Conservation (phyloP, 2,329 filamentous ascomycete genomes). For the Byssoonygena ceratinophila region DNA sequence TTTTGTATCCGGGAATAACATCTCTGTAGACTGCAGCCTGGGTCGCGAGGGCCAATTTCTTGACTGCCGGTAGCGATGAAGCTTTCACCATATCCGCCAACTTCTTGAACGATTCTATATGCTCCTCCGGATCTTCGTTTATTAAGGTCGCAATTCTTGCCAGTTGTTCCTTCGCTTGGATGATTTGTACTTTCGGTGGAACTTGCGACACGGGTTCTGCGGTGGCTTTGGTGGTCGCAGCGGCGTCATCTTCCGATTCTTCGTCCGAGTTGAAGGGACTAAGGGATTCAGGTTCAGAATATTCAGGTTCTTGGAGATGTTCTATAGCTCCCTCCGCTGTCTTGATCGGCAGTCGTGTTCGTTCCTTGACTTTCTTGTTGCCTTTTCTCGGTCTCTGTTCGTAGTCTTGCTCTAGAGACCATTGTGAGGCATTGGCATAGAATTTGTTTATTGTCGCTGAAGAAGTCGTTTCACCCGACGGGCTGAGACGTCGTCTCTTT, state of each 20-base stretch:
- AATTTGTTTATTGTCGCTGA: constrained; percentile 43
- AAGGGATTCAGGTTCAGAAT: constrained; percentile 47
- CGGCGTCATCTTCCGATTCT: constrained; percentile 45
- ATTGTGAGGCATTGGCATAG: constrained; percentile 64
- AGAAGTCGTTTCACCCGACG: constrained; percentile 29
- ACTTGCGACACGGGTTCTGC: constrained; percentile 51
- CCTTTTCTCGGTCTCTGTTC: constrained; percentile 68
- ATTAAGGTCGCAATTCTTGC: constrained; percentile 69
- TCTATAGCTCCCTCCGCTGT: constrained; percentile 66
- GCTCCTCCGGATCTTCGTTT: constrained; percentile 88
- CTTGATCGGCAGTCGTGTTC: constrained; percentile 72
- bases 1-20: constrained; percentile 90
- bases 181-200: constrained; percentile 65
- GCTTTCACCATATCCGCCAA: constrained; percentile 64
- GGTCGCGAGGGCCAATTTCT: constrained; percentile 75
- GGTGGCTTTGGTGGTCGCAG: constrained; percentile 40
- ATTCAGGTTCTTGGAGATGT: constrained; percentile 39
- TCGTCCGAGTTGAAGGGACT: constrained; percentile 52
- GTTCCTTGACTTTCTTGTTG: constrained; percentile 64
- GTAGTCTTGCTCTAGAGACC: constrained; percentile 89
- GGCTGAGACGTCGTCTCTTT: constrained; percentile 44
- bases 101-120: constrained; percentile 66
- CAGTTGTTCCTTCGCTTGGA: constrained; percentile 82
- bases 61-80: constrained; percentile 55
- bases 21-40: constrained; percentile 90